Conservation (phyloP, 2,329 filamentous ascomycete species). For the Podosphaera leucotricha region DNA sequence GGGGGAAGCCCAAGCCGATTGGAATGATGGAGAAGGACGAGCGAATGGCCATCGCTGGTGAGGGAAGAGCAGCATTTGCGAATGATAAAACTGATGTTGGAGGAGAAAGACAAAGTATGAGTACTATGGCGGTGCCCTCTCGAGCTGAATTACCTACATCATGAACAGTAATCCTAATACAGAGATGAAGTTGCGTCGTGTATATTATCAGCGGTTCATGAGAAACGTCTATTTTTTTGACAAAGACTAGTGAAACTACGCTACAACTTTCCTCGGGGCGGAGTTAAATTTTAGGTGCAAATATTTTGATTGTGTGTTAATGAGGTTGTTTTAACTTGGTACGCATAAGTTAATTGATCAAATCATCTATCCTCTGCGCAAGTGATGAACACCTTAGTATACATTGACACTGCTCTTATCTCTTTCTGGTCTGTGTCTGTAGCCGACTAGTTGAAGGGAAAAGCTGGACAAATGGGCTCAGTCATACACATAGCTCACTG, state of each 20-base stretch:
- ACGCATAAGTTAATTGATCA: neutral
- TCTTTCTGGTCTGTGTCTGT: too few relatives aligned
- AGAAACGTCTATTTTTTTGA: neutral
- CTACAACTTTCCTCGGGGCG: too few relatives aligned
- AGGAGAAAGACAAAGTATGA: conserved; percentile 11
- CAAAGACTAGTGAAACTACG: too few relatives aligned
- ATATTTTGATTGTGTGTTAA: too few relatives aligned
- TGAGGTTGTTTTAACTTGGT: neutral
- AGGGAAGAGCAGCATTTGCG: conserved; percentile 40
- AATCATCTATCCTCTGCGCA: too few relatives aligned
- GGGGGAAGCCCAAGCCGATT: conserved; percentile 79
- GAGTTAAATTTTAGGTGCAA: too few relatives aligned
- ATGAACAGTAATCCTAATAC: neutral
- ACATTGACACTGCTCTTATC: too few relatives aligned
- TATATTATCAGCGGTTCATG: neutral
- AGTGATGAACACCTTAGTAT: too few relatives aligned
- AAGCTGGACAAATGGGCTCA: neutral
- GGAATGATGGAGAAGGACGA: conserved; percentile 81
- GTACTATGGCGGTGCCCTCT: conserved; percentile 7
- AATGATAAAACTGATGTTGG: conserved; percentile 20
- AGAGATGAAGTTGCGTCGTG: neutral
- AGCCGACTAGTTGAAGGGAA: too few relatives aligned
- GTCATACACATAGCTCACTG: neutral
- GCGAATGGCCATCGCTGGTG: conserved; percentile 54
- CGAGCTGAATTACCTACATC: conserved; percentile 9